Evolutionary conservation across 2,329 filamentous ascomycete genomes (phyloP), one percentile per base, ranked within the genome.

Genomic region (Pseudonectria buxi): DNA sequence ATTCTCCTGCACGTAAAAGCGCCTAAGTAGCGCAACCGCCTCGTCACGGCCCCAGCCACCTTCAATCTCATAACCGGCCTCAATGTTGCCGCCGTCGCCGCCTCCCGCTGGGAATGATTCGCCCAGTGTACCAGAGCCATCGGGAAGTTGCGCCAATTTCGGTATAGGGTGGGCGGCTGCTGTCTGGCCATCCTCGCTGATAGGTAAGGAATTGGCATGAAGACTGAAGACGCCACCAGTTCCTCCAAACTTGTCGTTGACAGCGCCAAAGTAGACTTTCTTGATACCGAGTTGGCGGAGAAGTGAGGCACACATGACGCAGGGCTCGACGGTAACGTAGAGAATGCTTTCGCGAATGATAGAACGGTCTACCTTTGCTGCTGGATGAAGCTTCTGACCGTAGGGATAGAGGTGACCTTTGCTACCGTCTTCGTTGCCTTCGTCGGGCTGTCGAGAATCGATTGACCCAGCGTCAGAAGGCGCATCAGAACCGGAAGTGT

Each of bases 1-100:
- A 62, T 98, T 98, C 63, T 98, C 89, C 63, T 98, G 92, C 24
- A 98, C 86, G 59, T 98, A 98, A 62, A 98, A 98, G 40, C 90
- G 81, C 45, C 94, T 76, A 47, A 98, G 70, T 47, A 98, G 64
- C 61, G 90, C 89, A 41, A 98, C 94, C 4, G 92, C 90, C 56
- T 96, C 90, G 54, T 95, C 86, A 30, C 87, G 78, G 52, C 87
- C 86, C 68, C 94, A 82, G 1, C 89, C 90, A 26, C 89, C 87
- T 56, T 88, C 82, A 37, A 87, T 87, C 30, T 83, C 80, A 57
- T 86, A 95, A 5, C 86, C 79, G 9, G 69, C 71, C 57, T 95
- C 88, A 30, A 94, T 75, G 45, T 81, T 83, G 14, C 76, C 75
- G 37, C 81, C 83, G 46, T 76, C 70, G 9, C 73, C 66, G 14